Base-by-base conservation (phyloP, 176 grass and related monocot species). In the Musa schizocarpa region DNA sequence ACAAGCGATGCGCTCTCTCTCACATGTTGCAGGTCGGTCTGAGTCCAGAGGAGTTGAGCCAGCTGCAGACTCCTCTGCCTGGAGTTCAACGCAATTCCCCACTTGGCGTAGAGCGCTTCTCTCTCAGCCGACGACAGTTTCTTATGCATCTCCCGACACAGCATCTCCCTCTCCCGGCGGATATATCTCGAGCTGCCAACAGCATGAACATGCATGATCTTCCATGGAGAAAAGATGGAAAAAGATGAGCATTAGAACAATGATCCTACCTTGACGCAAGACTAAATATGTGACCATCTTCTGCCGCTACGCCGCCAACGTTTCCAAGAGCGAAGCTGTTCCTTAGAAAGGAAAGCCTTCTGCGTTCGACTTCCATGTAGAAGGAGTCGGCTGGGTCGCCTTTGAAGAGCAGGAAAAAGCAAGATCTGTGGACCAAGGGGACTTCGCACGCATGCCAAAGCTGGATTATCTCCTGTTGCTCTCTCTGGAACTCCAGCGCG, bases 401-500 rank as follows among this genome's bases (percentile, higher is more conserved):
- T 65, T 89, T 89, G 78, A 98, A 98, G 69, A 94, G 95, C 11
- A 94, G 82, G 72, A 98, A 93, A 81, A 98, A 93, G 81, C 93
- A 92, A 65, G 95, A 91, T 11, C 95, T 80, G 80, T 98, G 95
- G 13, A 91, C 84, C 53, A 98, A 75, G 63, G 95, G 89, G n/a
- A 94, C 88, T 73, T 89, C 85, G 74, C 90, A 98, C 11, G 81
- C 77, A 5, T 98, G 90, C 95, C 95, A 98, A 62, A 98, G 48
- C 68, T 94, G 81, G 23, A 98, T 80, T 21, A 94, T 94, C 77
- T 94, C 90, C 25, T 63, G 77, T 27, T 86, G 95, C 75, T 88
- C 94, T 81, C 74, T 89, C 76, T 83, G 80, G 14, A 98, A 98
- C 72, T 91, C 75, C 20, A 87, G 52, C 1, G 64, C 70, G 63